These are phyloP conservation scores for Calocera viscosa DNA, from an alignment of 768 basidiomycete species.

Conservation along the genomic window DNA sequence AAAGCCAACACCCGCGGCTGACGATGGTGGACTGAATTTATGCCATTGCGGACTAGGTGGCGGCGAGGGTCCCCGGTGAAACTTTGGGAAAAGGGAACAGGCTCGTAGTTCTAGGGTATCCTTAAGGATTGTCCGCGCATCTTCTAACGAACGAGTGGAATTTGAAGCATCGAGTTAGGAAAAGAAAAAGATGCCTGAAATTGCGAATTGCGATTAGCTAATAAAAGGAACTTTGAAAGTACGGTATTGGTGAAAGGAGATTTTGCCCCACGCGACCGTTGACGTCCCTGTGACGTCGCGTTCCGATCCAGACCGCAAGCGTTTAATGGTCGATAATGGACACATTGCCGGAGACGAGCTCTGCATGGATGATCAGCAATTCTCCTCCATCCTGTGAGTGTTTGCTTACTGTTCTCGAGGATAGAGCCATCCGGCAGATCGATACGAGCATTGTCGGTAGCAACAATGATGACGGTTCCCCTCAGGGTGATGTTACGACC, in stretches of 20 bases:
- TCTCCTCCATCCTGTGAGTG: too few relatives aligned
- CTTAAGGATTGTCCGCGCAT: background rate
- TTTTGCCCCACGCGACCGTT: background rate
- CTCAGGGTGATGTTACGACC: slow-evolving; percentile 74
- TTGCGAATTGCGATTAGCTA: background rate
- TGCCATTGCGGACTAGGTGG: background rate
- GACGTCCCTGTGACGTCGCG: background rate
- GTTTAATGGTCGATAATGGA: slow-evolving; percentile 52
- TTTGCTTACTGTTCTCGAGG: slow-evolving; percentile 52
- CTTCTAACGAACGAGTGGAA: background rate
- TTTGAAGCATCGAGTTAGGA: background rate
- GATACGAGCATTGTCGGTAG: slow-evolving; percentile 71
- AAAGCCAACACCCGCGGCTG: background rate
- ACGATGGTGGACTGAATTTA: background rate
- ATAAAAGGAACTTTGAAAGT: background rate
- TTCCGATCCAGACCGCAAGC: background rate
- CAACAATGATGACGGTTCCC: slow-evolving; percentile 81
- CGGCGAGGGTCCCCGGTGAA: background rate
- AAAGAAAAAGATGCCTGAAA: background rate
- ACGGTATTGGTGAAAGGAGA: background rate
- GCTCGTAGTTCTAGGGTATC: background rate
- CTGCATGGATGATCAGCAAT: slow-evolving; percentile 22
- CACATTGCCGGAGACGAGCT: slow-evolving; percentile 71
- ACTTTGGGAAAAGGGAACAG: slow-evolving; percentile 2
- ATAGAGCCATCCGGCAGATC: slow-evolving; percentile 74